Evolutionary conservation across 805 yeast genomes (phyloP).

Genomic region (Metschnikowia bowlesiae): DNA sequence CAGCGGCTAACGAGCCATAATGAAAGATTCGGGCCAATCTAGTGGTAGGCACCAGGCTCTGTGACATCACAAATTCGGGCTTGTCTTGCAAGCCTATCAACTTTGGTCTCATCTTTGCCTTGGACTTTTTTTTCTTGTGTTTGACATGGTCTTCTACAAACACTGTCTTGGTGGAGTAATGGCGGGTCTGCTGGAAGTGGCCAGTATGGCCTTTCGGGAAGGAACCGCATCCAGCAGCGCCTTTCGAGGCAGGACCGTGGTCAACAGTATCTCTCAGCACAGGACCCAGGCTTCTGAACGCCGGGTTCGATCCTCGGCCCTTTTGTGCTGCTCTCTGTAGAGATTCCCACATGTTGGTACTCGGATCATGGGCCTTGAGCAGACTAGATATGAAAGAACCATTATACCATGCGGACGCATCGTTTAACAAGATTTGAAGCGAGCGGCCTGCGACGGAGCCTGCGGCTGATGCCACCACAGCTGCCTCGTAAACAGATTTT

Average conservation of each 20-base stretch:
- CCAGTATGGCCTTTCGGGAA: background rate
- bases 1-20: conserved; percentile 89
- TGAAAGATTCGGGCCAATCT: conserved; percentile 87
- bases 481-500: conserved; percentile 20
- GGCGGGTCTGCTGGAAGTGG: conserved; percentile 3
- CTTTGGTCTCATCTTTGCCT: conserved; percentile 11
- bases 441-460: conserved; percentile 20
- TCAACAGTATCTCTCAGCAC: too few species aligned
- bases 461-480: conserved; percentile 24
- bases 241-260: too few species aligned
- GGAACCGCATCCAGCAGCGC: too few species aligned
- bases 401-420: conserved; percentile 18
- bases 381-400: conserved; percentile 20
- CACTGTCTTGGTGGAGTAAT: conserved; percentile 11
- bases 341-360: conserved; percentile 23
- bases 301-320: background rate
- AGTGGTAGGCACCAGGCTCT: conserved; percentile 78
- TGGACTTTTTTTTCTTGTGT: conserved; percentile 6
- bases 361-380: conserved; percentile 18
- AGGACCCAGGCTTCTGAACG: background rate
- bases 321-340: conserved; percentile 5
- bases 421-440: conserved; percentile 16
- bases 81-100: conserved; percentile 20
- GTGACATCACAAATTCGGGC: conserved; percentile 43
- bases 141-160: conserved; percentile 11